These are phyloP conservation scores for Magnusiomyces starmeri DNA, from an alignment of 1,139 yeast species.

Conservation along the genomic window DNA sequence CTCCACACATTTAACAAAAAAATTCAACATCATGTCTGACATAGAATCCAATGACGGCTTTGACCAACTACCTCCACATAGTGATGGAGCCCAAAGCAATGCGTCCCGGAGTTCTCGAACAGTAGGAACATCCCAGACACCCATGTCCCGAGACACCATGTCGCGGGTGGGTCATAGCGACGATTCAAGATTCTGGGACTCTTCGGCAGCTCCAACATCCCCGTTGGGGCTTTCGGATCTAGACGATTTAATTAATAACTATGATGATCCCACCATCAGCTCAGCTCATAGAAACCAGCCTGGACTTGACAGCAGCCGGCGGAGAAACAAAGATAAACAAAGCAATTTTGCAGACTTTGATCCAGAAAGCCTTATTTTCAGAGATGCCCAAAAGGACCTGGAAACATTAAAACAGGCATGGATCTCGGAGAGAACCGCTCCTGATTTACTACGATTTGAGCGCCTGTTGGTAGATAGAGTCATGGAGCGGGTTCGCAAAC, in stretches of 20 bases:
- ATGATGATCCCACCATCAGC: slow-evolving; percentile 10
- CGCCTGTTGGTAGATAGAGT: slow-evolving; percentile 50
- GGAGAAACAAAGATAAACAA: slow-evolving; percentile 5
- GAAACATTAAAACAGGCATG: slow-evolving; percentile 53
- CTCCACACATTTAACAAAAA: neutral
- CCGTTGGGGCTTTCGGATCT: slow-evolving; percentile 18
- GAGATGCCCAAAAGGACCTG: slow-evolving; percentile 12
- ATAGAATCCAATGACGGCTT: neutral
- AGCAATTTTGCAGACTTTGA: slow-evolving; percentile 5
- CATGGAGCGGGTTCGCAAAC: slow-evolving; percentile 52
- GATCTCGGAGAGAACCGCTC: slow-evolving; percentile 80
- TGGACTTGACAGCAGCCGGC: slow-evolving; percentile 7
- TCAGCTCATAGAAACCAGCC: neutral
- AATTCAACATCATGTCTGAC: neutral
- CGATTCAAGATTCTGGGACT: neutral
- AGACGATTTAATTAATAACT: slow-evolving; percentile 26
- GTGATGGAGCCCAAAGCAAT: neutral
- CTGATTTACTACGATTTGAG: slow-evolving; percentile 72
- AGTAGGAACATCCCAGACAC: neutral
- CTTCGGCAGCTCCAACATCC: neutral
- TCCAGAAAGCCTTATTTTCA: slow-evolving; percentile 8
- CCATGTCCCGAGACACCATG: neutral
- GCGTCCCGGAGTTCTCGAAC: neutral
- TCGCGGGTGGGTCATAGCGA: neutral
- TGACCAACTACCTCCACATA: neutral